These are phyloP conservation scores for Trametes meyenii DNA, from an alignment of 768 basidiomycete genomes.

Conservation along the genomic window DNA sequence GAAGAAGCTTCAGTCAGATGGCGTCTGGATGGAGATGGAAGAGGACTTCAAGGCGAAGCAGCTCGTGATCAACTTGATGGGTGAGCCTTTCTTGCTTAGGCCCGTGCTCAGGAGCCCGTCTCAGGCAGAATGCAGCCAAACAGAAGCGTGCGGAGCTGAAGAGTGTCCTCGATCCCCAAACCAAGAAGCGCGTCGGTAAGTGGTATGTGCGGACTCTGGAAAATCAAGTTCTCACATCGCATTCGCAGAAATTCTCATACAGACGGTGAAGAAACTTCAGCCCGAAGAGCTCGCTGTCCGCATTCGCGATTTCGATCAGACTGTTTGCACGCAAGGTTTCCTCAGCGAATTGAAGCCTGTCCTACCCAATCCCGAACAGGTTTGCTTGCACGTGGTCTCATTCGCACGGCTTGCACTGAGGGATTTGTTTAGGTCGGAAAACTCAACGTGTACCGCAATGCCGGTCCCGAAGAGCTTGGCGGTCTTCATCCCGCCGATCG, in stretches of 20 bases:
- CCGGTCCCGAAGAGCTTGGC: constrained; percentile 83
- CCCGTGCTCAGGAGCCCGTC: too few relatives aligned
- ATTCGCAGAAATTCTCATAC: constrained; percentile 83
- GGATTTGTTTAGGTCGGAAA: constrained; percentile 66
- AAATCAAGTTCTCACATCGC: not conserved
- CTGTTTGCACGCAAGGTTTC: constrained; percentile 87
- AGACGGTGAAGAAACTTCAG: constrained; percentile 78
- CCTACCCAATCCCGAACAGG: constrained; percentile 90
- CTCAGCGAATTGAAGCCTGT: constrained; percentile 86
- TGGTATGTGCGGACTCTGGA: constrained; percentile 11
- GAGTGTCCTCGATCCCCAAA: constrained; percentile 88
- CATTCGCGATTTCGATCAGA: constrained; percentile 86
- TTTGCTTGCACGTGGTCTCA: constrained; percentile 32
- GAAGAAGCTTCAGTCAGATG: constrained; percentile 77
- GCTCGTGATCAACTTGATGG: constrained; percentile 86
- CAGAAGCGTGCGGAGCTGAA: constrained; percentile 88
- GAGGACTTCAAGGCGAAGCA: constrained; percentile 98
- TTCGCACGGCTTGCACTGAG: constrained; percentile 1
- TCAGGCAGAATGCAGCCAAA: constrained; percentile 50
- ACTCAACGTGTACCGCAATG: constrained; percentile 85
- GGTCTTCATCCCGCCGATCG: constrained; percentile 93
- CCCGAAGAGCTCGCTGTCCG: constrained; percentile 86
- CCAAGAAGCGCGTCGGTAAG: constrained; percentile 92
- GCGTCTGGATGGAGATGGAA: constrained; percentile 96
- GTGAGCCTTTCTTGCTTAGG: constrained; percentile 43